phyloP scores from a whole-genome alignment of 2,329 filamentous ascomycete species.

The Nemania sp. region DNA sequence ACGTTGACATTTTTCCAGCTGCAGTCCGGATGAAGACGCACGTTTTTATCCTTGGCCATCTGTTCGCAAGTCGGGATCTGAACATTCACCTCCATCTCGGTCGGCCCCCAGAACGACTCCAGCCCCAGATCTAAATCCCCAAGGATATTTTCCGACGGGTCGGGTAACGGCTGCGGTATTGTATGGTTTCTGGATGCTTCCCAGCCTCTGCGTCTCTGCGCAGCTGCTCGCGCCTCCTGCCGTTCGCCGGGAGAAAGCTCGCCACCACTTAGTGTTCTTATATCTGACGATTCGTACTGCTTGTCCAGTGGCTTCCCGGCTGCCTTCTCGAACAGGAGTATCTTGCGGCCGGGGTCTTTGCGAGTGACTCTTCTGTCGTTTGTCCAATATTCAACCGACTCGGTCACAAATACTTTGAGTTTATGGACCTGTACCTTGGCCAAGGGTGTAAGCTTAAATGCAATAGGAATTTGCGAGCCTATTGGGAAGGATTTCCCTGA shows the following conservation, averaged over 20 bases:
- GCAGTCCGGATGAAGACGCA: slow-evolving; percentile 85
- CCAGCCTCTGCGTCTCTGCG: slow-evolving; percentile 64
- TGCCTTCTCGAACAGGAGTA: slow-evolving; percentile 87
- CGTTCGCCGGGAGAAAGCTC: slow-evolving; percentile 71
- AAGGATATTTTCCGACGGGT: slow-evolving; percentile 76
- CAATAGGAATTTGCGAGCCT: slow-evolving; percentile 88
- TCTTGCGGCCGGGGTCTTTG: slow-evolving; percentile 85
- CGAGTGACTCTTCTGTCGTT: slow-evolving; percentile 86
- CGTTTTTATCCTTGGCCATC: slow-evolving; percentile 77
- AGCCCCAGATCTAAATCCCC: slow-evolving; percentile 79
- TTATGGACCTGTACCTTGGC: slow-evolving; percentile 95
- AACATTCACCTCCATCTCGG: slow-evolving; percentile 94
- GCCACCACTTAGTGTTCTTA: slow-evolving; percentile 82
- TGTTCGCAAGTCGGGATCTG: slow-evolving; percentile 90
- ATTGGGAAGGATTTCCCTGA: slow-evolving; percentile 95
- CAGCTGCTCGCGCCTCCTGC: slow-evolving; percentile 61
- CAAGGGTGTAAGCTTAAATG: slow-evolving; percentile 91
- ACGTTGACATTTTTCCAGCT: slow-evolving; percentile 95
- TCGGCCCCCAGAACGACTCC: slow-evolving; percentile 83
- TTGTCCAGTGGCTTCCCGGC: slow-evolving; percentile 81
- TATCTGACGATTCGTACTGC: slow-evolving; percentile 79
- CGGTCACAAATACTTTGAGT: slow-evolving; percentile 90
- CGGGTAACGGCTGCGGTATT: slow-evolving; percentile 59
- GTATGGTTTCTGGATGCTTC: slow-evolving; percentile 61
- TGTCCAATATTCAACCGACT: slow-evolving; percentile 92